A percentile compares a stretch with the other conserved stretches of the same genome.
phyloP scores from a whole-genome alignment of 2,329 filamentous ascomycete genomes.

The Zasmidium angulare region DNA sequence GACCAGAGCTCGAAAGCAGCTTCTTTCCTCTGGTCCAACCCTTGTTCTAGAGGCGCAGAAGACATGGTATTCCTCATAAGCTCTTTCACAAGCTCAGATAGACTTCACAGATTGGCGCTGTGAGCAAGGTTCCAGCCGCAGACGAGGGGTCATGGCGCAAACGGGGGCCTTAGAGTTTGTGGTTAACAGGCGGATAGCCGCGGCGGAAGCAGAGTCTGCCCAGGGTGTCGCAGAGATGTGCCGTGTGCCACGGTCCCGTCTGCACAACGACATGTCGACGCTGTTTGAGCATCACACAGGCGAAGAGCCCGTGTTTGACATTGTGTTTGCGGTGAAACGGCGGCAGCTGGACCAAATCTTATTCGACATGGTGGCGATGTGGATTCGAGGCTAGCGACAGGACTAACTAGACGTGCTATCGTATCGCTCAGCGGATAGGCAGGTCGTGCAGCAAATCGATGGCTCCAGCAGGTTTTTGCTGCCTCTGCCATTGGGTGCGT shows the following conservation, averaged over 20 bases:
- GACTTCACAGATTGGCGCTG: background rate
- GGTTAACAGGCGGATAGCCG: background rate
- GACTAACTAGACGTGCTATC: background rate
- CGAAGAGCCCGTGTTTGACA: background rate
- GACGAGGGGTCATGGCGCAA: background rate
- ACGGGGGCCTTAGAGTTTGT: background rate
- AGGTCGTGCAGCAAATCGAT: slow-evolving; percentile 3
- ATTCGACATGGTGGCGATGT: background rate
- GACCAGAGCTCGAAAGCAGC: background rate
- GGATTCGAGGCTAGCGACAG: background rate
- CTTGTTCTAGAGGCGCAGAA: too few species aligned
- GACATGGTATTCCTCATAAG: background rate
- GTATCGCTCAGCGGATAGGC: background rate
- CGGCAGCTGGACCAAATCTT: background rate
- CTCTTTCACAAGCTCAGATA: background rate
- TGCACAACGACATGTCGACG: background rate
- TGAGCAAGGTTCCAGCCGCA: background rate
- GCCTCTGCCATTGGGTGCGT: background rate
- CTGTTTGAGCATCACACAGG: background rate
- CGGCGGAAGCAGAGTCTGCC: too few species aligned
- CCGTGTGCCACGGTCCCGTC: background rate
- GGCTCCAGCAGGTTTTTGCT: background rate
- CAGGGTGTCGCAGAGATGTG: background rate
- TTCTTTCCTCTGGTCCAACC: background rate
- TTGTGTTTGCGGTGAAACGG: background rate